Evolutionary conservation across 169 alveolate species (phyloP), one percentile per base, ranked within the genome.

Genomic region (Eimeria brunetti): DNA sequence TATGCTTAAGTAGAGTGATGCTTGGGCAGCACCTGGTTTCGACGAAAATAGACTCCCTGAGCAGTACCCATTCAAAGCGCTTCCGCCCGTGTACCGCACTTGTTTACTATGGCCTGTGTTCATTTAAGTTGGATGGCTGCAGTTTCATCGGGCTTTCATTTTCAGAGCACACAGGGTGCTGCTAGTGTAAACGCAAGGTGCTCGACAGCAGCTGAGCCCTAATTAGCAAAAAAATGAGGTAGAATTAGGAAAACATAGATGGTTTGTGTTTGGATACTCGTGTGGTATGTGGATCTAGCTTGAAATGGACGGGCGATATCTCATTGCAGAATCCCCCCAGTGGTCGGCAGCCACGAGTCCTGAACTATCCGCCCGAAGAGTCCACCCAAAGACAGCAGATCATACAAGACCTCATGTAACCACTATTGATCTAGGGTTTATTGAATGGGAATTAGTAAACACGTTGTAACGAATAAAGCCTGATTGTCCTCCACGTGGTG

Each of bases 401-500:
- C 51, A 73, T 36, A 73, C 80, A 73, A 41, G 56, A 38, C 30
- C 4, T 73, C 14, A 33, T 27, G 53, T 38, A 73, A 11, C 83
- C 8, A 36, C n/a, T 41, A 73, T 73, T 73, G 83, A 9, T 0
- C 30, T 16, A 38, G 83, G 0, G 83, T 14, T 4, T 22, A 12
- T 38, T 38, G 30, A 38, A 36, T 73, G 0, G 9, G 53, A 41
- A 73, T 38, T 73, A 41, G 27, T 51, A 5, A 73, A 12, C 51
- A 38, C 14, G 27, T 41, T 16, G 5, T 38, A 38, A 16, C 56
- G 53, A 73, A 22, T 16, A 73, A 73, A 12, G 83, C n/a, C 53
- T 73, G 53, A n/a, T 78, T 46, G 67, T 49, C 56, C 33, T 46
- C 69, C 41, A 44, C 88, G 41, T n/a, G 64, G 41, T 78, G 88